Evolutionary conservation across 345 rosid genomes (phyloP), one percentile per base, ranked within the genome.

Genomic region (Hibiscus syriacus): DNA sequence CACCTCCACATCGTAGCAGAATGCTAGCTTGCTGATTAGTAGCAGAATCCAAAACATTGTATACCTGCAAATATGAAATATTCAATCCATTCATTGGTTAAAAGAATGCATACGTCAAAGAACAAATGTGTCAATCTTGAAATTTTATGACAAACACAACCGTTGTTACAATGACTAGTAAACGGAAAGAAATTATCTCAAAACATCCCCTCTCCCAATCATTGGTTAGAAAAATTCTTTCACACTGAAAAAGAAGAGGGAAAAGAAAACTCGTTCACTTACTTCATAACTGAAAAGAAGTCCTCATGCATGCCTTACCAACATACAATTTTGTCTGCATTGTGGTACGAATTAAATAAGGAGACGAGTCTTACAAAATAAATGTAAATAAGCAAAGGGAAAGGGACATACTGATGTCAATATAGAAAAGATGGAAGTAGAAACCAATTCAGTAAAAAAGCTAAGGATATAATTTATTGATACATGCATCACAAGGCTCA

Each of bases 291-390:
- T 64, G 98, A 84, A 72, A 86, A 81, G 77, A 86, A 73, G 45
- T 86, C 90, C 80, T 91, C 99, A 66, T 91, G 99, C 96, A 94
- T 86, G 77, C 99, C 98, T 98, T 84, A 74, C 99, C 98, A 54
- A 94, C 76, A 73, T 89, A 94, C 60, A 89, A 76, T 75, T 94
- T 92, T 70, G 98, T 97, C 93, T 94, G 96, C 75, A 80, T 1
- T 27, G 63, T 48, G 54, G 64, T 34, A 63, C 53, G 26, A 69
- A 2, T 19, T 30, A 64, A n/a, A 20, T 20, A 43, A 52, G 30
- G 27, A n/a, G 60, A 55, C 17, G 55, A 70, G n/a, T 19, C 56
- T 38, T 36, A 22, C 13, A 61, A 61, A 59, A 58, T 29, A 4
- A 9, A 58, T 30, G 17, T 30, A 57, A 58, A 14, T 27, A 27